phyloP scores from a whole-genome alignment of 2,329 filamentous ascomycete species.

The Alternaria atra region DNA sequence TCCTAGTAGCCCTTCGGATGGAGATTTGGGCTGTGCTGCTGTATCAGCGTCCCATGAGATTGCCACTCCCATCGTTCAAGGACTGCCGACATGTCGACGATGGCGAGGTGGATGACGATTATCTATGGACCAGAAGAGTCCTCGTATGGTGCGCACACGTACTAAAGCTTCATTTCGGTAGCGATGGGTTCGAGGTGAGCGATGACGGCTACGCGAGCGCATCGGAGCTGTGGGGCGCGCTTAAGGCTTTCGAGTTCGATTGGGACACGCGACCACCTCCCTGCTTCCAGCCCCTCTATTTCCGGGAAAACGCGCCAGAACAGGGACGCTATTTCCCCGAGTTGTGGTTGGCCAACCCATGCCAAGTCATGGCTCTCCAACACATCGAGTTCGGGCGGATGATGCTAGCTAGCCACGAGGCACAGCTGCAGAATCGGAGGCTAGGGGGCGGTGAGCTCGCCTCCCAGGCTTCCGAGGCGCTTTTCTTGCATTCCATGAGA shows the following conservation, averaged over 20 bases:
- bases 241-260: not conserved
- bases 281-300: not conserved
- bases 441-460: constrained; percentile 1
- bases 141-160: not conserved
- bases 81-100: not conserved
- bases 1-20: not conserved
- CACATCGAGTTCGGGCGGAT: not conserved
- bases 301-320: not conserved
- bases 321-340: not conserved
- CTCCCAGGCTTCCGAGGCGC: not conserved
- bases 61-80: not conserved
- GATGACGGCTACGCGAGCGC: not conserved
- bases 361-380: not conserved
- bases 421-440: not conserved
- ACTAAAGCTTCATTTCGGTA: not conserved
- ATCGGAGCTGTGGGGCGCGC: not conserved
- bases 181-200: not conserved
- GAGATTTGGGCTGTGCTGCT: not conserved
- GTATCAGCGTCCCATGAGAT: not conserved
- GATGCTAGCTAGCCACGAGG: not conserved
- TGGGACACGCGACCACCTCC: constrained; percentile 1
- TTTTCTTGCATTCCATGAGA: not conserved
- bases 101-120: not conserved
- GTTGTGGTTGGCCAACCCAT: constrained; percentile 1
- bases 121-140: not conserved